phyloP scores from a whole-genome alignment of 2,329 filamentous ascomycete species.

The Torrubiella hemipterigena region DNA sequence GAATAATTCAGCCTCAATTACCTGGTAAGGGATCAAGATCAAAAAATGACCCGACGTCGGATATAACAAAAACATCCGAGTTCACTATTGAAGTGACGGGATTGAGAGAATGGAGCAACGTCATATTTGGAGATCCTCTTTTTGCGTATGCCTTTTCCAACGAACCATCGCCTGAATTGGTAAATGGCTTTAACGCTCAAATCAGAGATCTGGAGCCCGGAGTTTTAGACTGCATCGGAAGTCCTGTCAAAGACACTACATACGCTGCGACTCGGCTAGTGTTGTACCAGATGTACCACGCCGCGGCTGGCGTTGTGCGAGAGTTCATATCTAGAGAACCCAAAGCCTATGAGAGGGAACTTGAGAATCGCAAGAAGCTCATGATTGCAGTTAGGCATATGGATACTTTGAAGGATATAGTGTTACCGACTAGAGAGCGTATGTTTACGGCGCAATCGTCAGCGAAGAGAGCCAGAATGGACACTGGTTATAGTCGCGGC shows the following conservation, averaged over 20 bases:
- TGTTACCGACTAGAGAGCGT: conserved; percentile 16
- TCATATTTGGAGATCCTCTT: conserved; percentile 48
- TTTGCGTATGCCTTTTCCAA: conserved; percentile 37
- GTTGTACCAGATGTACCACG: conserved; percentile 47
- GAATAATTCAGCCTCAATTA: no score
- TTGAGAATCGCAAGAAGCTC: conserved; percentile 39
- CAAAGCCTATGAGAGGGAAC: conserved; percentile 36
- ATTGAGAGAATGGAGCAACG: conserved; percentile 46
- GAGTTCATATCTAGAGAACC: conserved; percentile 41
- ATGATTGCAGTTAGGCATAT: conserved; percentile 33
- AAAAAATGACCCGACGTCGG: no score
- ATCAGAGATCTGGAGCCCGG: conserved; percentile 6
- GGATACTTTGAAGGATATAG: conserved; percentile 24
- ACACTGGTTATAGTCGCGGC: no score
- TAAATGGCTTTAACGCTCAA: conserved; percentile 30
- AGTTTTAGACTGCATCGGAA: conserved; percentile 5
- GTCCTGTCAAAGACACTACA: conserved; percentile 28
- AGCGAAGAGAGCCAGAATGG: conserved; percentile 29
- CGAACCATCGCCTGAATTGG: conserved; percentile 28
- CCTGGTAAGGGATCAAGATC: no score
- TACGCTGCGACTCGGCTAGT: conserved; percentile 34
- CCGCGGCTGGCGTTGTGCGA: conserved; percentile 36
- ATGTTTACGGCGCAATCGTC: conserved; percentile 28
- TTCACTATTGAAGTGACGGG: conserved; percentile 28
- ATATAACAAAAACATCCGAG: neutral